Evolutionary conservation across 2,329 filamentous ascomycete species (phyloP).

Genomic region (Rhytidhysteron rufulum): DNA sequence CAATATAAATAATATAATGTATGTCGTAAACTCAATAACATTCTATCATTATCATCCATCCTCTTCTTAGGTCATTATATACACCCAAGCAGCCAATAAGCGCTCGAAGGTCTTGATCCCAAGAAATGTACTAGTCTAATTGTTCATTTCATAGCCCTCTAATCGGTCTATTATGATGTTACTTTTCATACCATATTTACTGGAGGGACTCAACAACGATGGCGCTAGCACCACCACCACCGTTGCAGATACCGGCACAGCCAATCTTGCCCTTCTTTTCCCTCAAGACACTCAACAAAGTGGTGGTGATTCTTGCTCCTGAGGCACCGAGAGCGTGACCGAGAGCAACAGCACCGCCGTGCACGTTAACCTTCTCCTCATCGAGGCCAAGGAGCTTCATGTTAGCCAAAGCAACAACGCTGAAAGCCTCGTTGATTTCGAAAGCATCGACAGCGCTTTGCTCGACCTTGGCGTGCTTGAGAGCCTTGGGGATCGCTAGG

Average conservation of each 20-base stretch:
- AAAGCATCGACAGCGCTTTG: conserved; percentile 81
- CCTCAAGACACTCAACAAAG: conserved; percentile 80
- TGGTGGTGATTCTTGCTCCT: conserved; percentile 89
- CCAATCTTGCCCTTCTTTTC: conserved; percentile 94
- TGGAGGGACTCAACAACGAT: conserved; percentile 71
- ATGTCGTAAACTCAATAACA: too few relatives aligned
- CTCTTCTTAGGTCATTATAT: too few relatives aligned
- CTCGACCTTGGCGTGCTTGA: conserved; percentile 85
- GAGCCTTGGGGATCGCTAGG: conserved; percentile 92
- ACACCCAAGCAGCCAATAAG: too few relatives aligned
- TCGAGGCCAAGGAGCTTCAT: conserved; percentile 81
- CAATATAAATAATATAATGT: background rate
- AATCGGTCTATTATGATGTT: too few relatives aligned
- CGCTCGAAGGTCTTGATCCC: too few relatives aligned
- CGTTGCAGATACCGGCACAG: conserved; percentile 94
- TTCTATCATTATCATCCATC: too few relatives aligned
- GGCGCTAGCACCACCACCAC: conserved; percentile 90
- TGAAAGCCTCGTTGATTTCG: conserved; percentile 99
- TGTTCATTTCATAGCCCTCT: too few relatives aligned
- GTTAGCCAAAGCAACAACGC: conserved; percentile 92
- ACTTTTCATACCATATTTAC: conserved; percentile 12
- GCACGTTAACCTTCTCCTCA: conserved; percentile 88
- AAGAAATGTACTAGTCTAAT: too few relatives aligned
- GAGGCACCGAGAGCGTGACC: conserved; percentile 93
- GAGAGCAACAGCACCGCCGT: conserved; percentile 91